Evolutionary conservation across 176 grass and related monocot species (phyloP), one percentile per base, ranked within the genome.

Genomic region (Raddia guianensis): DNA sequence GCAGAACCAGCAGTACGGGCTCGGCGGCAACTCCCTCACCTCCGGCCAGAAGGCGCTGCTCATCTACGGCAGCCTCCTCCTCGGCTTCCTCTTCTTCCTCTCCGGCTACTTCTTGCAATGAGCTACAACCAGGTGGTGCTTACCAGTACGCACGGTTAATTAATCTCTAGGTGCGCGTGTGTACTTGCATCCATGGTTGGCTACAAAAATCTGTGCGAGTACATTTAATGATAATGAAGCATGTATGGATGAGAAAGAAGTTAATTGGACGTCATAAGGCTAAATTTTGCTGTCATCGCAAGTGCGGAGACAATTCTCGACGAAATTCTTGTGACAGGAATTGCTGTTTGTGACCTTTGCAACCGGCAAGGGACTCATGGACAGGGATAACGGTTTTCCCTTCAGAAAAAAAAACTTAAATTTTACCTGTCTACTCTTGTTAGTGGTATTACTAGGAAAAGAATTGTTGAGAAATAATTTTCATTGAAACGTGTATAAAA

Each of bases 51-150:
- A 94, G 88, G 69, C 90, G 1, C 53, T 92, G 16, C 87, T 97
- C 73, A 94, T 97, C 84, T 92, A 94, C 60, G 95, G 94, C 47
- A 54, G 85, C 76, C 91, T 94, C 37, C 49, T 97, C 56, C n/a
- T 89, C 55, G 79, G 56, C 52, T 97, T 97, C 72, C 76, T 72
- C 33, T 86, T 97, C 73, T 94, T 97, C 79, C 47, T 97, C 35
- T 92, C 90, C 33, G 91, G 94, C 32, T 97, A 97, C 83, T 97
- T 97, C 87, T 71, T 97, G 83, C 94, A 92, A 86, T 94, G 68
- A 94, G 55, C 27, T 27, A 27, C 27, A 71, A 40, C 9, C 14
- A 57, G 9, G 52, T 5, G 12, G 18, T 32, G 27, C 27, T 27
- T 27, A 27, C 27, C 27, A 27, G 27, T 27, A 27, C 27, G 27